These are phyloP conservation scores for Penicillium decumbens DNA, from an alignment of 2,329 filamentous ascomycete genomes.

Conservation along the genomic window DNA sequence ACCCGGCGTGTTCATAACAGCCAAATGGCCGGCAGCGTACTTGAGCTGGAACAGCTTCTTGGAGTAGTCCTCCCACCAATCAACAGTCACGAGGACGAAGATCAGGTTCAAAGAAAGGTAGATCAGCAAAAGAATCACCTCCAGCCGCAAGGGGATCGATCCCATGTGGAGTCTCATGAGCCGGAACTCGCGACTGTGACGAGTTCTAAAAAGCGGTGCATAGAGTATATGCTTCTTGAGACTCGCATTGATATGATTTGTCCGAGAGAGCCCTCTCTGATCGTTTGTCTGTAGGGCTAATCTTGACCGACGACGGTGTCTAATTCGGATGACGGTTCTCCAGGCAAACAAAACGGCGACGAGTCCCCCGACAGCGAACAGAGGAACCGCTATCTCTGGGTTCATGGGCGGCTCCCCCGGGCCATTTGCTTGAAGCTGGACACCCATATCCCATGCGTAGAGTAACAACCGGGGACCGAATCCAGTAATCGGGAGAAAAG, in stretches of 20 bases:
- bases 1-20: slow-evolving; percentile 81
- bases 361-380: slow-evolving; percentile 27
- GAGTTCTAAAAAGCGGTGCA: slow-evolving; percentile 64
- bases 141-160: slow-evolving; percentile 68
- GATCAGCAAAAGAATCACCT: slow-evolving; percentile 61
- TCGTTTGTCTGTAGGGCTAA: slow-evolving; percentile 17
- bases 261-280: slow-evolving; percentile 20
- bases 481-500: neutral
- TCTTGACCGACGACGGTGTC: slow-evolving; percentile 23
- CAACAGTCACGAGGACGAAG: slow-evolving; percentile 54
- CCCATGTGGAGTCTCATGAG: slow-evolving; percentile 64
- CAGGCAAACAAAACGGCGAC: slow-evolving; percentile 24
- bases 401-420: slow-evolving; percentile 31
- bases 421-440: slow-evolving; percentile 27
- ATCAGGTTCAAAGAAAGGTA: slow-evolving; percentile 67
- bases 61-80: slow-evolving; percentile 31
- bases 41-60: slow-evolving; percentile 52
- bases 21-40: slow-evolving; percentile 74
- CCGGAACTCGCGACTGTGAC: slow-evolving; percentile 69
- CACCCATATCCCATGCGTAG: slow-evolving; percentile 27
- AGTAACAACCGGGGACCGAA: neutral
- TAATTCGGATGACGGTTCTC: slow-evolving; percentile 22
- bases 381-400: slow-evolving; percentile 28
- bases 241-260: slow-evolving; percentile 13
- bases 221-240: slow-evolving; percentile 43